Base-by-base conservation (phyloP, 139 green algal genomes). In the Zygnema cylindricum region DNA sequence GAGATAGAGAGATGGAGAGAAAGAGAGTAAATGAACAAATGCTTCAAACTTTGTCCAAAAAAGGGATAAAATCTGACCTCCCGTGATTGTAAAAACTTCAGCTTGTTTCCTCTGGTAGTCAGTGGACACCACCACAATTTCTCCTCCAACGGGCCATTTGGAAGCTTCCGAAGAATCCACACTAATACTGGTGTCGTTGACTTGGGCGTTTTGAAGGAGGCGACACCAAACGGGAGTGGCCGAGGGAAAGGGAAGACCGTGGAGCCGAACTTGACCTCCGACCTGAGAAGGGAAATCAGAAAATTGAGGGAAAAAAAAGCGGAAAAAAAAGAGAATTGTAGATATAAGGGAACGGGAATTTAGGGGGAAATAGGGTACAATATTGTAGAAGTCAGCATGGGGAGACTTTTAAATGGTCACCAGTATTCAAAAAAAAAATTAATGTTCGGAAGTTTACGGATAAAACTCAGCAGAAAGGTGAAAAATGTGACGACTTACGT, bases 21-120 rank as follows among this genome's bases (percentile, higher is more conserved):
- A n/a, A n/a, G n/a, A n/a, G n/a, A n/a, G n/a, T 11, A 38, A 23
- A 36, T 11, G 69, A 77, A 11, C 1, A 38, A 38, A 1, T 77
- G 7, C 1, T 43, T 3, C 21, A 55, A 38, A 78, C 36, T 30
- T 1, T 16, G 21, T 78, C 36, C 23, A 38, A 38, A 30, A 43
- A 16, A 3, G 36, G 36, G 33, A 76, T 33, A 76, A 33, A n/a
- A n/a, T n/a, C 69, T 0, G 36, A 83, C 79, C 79, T 57, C 40
- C 82, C 7, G 82, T 88, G 84, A 90, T 90, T 40, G 1, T 49
- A 36, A 87, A 25, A 22, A 55, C 43, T 63, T 90, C 85, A 25
- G 85, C 85, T 40, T 90, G 76, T 7, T 89, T 49, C 2, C 36
- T 57, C 39, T 87, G 40, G 78, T 87, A 90, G 32, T 90, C 85